These are phyloP conservation scores for Astrothelium subdiscretum DNA, from an alignment of 495 filamentous ascomycete genomes.

Conservation along the genomic window DNA sequence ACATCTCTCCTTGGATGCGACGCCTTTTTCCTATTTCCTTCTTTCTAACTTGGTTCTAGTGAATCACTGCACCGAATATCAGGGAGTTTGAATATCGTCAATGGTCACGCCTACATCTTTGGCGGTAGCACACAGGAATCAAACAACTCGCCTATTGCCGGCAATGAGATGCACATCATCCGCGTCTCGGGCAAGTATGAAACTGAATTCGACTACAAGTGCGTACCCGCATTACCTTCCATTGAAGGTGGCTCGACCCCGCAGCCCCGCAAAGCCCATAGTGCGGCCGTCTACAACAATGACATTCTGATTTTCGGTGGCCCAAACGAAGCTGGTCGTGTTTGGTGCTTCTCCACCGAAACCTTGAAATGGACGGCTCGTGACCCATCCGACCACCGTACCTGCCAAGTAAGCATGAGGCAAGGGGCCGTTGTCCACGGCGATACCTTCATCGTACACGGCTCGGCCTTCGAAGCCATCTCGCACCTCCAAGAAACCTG, in stretches of 20 bases:
- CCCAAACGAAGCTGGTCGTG: slow-evolving; percentile 18
- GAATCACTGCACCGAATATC: slow-evolving; percentile 25
- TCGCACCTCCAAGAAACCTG: slow-evolving; percentile 28
- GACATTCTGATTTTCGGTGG: slow-evolving; percentile 36
- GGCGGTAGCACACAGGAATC: slow-evolving; percentile 28
- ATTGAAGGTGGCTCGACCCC: slow-evolving; percentile 22
- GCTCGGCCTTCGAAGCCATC: slow-evolving; percentile 16
- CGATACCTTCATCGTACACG: slow-evolving; percentile 29
- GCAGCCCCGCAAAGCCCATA: slow-evolving; percentile 28
- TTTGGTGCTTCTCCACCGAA: slow-evolving; percentile 37
- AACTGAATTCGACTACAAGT: slow-evolving; percentile 26
- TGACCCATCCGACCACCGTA: neutral
- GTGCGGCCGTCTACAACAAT: slow-evolving; percentile 26
- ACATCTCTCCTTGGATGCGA: too few relatives aligned
- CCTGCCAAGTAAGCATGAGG: neutral
- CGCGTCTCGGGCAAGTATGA: slow-evolving; percentile 23
- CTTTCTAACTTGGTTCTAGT: neutral
- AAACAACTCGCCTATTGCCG: slow-evolving; percentile 24
- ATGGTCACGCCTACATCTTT: slow-evolving; percentile 38
- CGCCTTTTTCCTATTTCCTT: neutral
- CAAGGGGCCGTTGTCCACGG: neutral
- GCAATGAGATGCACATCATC: slow-evolving; percentile 34
- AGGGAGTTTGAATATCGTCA: slow-evolving; percentile 36
- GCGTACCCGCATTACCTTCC: slow-evolving; percentile 17
- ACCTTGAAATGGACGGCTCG: slow-evolving; percentile 1